Base-by-base conservation (phyloP, 164 flowering plant genomes). In the Umbellularia californica region DNA sequence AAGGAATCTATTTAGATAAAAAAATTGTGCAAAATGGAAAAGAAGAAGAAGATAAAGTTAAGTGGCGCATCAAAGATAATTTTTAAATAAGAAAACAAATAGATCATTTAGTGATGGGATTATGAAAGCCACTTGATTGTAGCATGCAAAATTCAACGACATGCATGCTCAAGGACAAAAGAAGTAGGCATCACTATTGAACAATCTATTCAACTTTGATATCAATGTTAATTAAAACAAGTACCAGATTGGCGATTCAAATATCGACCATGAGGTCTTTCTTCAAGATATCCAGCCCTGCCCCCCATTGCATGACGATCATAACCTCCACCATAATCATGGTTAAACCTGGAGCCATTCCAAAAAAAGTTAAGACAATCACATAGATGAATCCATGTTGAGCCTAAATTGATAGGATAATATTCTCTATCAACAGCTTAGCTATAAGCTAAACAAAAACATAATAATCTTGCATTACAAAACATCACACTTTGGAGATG, bases 281-380 rank as follows among this genome's bases (percentile, higher is more conserved):
- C 99, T 76, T 95, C 97, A 76, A 71, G 80, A 85, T 84, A 92
- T 23, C 90, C 95, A 81, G 84, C 80, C 82, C 97, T 87, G 22
- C 94, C 90, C 22, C 89, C 91, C 77, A 82, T 81, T 2, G 88
- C 92, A 52, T 81, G 81, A 62, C 93, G 92, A 1, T 91, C 97
- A 86, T 88, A 89, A 20, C 95, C 97, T 70, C 92, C 86, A 78
- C 79, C 88, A 82, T 87, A 78, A 79, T 92, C 94, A 89, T 88
- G 83, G 22, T 92, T 92, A 86, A 89, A 89, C 88, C 97, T 94
- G 76, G 23, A 25, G 66, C 13, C 71, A 76, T 75, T 79, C 64
- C 22, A 78, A 47, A 47, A 50, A 1, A 69, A 69, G 25, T 41
- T 28, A 67, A 55, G 60, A 20, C 20, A 55, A 55, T 55, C 17